These are phyloP conservation scores for Heimioporus sp. DNA, from an alignment of 768 basidiomycete species.

Conservation along the genomic window DNA sequence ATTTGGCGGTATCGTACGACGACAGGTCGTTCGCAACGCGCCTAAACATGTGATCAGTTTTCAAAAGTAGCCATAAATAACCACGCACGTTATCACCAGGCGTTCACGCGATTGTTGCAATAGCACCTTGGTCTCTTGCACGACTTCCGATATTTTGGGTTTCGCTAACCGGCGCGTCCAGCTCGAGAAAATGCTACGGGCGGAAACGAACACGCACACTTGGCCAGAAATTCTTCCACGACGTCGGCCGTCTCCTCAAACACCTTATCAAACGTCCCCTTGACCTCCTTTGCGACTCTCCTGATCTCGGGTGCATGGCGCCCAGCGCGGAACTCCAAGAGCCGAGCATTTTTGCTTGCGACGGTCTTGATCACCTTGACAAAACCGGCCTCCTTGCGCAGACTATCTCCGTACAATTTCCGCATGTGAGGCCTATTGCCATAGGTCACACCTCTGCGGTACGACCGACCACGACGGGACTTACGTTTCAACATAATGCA, in stretches of 20 bases:
- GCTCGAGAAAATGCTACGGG: background rate
- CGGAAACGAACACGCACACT: constrained; percentile 54
- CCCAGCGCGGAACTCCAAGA: constrained; percentile 74
- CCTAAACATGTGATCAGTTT: constrained; percentile 33
- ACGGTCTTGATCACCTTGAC: constrained; percentile 97
- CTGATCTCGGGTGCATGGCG: constrained; percentile 80
- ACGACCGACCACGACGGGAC: constrained; percentile 25
- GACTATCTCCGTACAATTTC: constrained; percentile 88
- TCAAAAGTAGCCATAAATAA: background rate
- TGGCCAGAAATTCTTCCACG: constrained; percentile 90
- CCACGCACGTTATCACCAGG: constrained; percentile 84
- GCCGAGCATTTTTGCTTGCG: constrained; percentile 76
- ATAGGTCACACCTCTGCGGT: background rate
- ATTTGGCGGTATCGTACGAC: constrained; percentile 76
- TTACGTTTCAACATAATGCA: constrained; percentile 87
- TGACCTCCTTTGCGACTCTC: constrained; percentile 86
- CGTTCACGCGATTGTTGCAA: constrained; percentile 89
- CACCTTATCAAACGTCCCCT: constrained; percentile 93
- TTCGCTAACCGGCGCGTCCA: constrained; percentile 52
- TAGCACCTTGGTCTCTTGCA: constrained; percentile 90
- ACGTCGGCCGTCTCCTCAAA: constrained; percentile 91
- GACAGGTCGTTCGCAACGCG: constrained; percentile 83
- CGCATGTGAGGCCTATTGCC: constrained; percentile 90
- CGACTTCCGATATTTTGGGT: constrained; percentile 83
- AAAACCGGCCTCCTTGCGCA: constrained; percentile 95